These are phyloP conservation scores for Alternaria conjuncta DNA, from an alignment of 2,329 filamentous ascomycete genomes.

Conservation along the genomic window DNA sequence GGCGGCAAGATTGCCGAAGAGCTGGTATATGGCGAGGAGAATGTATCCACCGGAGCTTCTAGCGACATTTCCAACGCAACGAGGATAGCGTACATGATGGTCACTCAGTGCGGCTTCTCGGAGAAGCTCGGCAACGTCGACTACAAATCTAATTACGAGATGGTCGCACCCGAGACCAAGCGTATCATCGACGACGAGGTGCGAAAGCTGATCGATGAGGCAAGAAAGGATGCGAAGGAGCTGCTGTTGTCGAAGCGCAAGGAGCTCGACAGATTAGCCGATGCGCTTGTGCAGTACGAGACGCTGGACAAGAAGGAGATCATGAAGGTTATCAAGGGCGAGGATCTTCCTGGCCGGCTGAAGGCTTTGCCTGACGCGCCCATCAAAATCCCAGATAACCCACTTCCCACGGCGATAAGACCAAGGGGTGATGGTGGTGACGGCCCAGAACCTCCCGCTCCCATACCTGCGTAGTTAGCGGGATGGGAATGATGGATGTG, in stretches of 20 bases:
- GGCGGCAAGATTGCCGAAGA: slow-evolving; percentile 91
- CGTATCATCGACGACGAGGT: slow-evolving; percentile 88
- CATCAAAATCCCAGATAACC: slow-evolving; percentile 70
- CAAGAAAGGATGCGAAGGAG: slow-evolving; percentile 73
- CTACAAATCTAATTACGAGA: slow-evolving; percentile 78
- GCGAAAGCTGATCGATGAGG: slow-evolving; percentile 81
- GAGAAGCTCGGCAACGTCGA: slow-evolving; percentile 87
- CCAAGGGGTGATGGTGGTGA: slow-evolving; percentile 23
- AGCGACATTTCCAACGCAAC: slow-evolving; percentile 71
- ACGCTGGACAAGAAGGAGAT: slow-evolving; percentile 89
- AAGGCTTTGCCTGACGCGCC: slow-evolving; percentile 63
- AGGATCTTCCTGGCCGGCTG: slow-evolving; percentile 75
- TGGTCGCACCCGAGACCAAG: slow-evolving; percentile 85
- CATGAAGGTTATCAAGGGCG: slow-evolving; percentile 84
- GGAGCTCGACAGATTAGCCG: slow-evolving; percentile 85
- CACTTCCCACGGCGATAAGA: slow-evolving; percentile 18
- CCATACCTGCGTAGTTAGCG: slow-evolving; percentile 24
- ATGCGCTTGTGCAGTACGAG: slow-evolving; percentile 93
- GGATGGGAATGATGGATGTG: neutral
- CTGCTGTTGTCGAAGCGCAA: slow-evolving; percentile 77
- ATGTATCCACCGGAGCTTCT: slow-evolving; percentile 87
- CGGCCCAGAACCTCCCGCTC: slow-evolving; percentile 20
- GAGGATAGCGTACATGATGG: slow-evolving; percentile 85
- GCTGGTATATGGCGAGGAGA: slow-evolving; percentile 87
- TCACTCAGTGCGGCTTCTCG: slow-evolving; percentile 90